Conservation (phyloP, 495 filamentous ascomycete genomes). For the Talaromyces liani region DNA sequence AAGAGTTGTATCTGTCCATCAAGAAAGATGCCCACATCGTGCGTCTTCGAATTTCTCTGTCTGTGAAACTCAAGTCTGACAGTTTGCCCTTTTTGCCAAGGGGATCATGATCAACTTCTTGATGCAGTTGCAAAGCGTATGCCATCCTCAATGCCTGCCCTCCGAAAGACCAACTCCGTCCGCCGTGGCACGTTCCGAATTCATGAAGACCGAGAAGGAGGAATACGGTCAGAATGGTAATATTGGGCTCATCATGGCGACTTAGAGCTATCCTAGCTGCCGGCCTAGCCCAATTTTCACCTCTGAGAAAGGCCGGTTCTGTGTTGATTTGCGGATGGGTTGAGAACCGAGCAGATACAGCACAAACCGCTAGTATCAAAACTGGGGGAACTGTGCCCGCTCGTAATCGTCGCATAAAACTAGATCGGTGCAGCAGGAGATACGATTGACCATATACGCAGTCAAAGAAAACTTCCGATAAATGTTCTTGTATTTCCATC, state of each 20-base stretch:
- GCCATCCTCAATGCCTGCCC: constrained; percentile 96
- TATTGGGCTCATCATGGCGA: constrained; percentile 90
- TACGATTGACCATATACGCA: constrained; percentile 94
- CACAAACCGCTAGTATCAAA: constrained; percentile 83
- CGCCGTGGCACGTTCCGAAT: constrained; percentile 95
- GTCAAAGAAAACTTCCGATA: constrained; percentile 93
- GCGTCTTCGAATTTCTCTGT: constrained; percentile 83
- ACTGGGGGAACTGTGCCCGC: constrained; percentile 71
- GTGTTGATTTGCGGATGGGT: constrained; percentile 80
- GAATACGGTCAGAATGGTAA: constrained; percentile 86
- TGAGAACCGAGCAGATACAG: constrained; percentile 90
- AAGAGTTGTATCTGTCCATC: constrained; percentile 97
- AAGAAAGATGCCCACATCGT: constrained; percentile 98
- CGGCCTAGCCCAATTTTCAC: constrained; percentile 80
- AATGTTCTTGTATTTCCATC: constrained; percentile 86
- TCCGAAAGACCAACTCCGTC: constrained; percentile 89
- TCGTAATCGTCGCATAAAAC: constrained; percentile 80
- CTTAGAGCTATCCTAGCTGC: constrained; percentile 78
- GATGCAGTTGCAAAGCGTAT: constrained; percentile 88
- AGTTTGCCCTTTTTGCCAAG: constrained; percentile 51
- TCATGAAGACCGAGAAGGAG: constrained; percentile 86
- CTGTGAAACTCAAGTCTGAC: constrained; percentile 75
- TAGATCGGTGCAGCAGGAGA: constrained; percentile 92
- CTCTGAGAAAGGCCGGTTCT: constrained; percentile 81
- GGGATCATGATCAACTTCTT: constrained; percentile 85